Base-by-base conservation (phyloP, 768 basidiomycete genomes). In the Coprinopsis strossmayeri region DNA sequence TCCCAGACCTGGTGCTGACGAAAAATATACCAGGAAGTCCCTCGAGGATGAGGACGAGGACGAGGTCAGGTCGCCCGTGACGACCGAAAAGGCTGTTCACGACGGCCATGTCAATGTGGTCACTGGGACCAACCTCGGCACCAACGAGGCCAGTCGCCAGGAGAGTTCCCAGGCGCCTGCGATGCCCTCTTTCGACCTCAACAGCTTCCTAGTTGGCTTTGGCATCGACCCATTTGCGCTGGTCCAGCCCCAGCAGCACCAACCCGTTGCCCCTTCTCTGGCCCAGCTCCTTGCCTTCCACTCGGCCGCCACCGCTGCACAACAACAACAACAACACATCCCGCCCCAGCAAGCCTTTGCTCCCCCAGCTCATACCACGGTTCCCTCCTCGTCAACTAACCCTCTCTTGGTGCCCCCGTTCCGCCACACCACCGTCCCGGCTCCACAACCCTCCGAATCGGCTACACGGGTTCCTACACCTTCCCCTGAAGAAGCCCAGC, bases 261-360 rank as follows among this genome's bases (percentile, higher is more conserved):
- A 63, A 37, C 18, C 61, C 39, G 60, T 69, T 27, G 61, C 71
- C 0, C 81, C 81, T 1, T 83, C 84, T 17, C 71, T 88, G 28
- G 81, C 84, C 0, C 87, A 90, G 62, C 71, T 89, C 9, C 71
- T 88, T 18, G 78, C 85, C 0, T 65, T 82, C 41, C 78, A 82
- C 50, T 68, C 77, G 0, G 52, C 52, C 24, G 46, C 49, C 18
- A 48, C 51, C 28, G 30, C 46, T 26, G 50, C 46, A n/a, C n/a
- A n/a, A n/a, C n/a, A n/a, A n/a, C n/a, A n/a, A n/a, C n/a, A n/a
- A 37, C 49, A 35, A 18, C 50, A 57, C 68, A n/a, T 64, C 69
- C n/a, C 28, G 34, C 24, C 37, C 53, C 53, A 25, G 18, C 37
- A 9, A 38, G 10, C 58, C 47, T 53, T 54, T 42, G 48, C 55